These are phyloP conservation scores for Hyaloscypha finlandica DNA, from an alignment of 495 filamentous ascomycete species.

Conservation along the genomic window DNA sequence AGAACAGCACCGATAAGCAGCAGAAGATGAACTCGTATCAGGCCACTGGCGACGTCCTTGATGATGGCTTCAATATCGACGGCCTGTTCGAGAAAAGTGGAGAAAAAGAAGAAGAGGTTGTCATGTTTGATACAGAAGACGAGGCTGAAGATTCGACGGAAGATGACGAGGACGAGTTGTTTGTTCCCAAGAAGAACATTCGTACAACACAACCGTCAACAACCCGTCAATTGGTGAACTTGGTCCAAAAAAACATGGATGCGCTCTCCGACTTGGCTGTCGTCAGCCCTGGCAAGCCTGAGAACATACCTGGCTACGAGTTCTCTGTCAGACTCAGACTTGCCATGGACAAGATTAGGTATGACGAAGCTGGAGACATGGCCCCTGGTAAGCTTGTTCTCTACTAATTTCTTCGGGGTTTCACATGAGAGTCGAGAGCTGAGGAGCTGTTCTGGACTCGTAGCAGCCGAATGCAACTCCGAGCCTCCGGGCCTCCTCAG, in stretches of 20 bases:
- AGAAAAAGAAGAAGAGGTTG: not conserved
- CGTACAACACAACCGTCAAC: not conserved
- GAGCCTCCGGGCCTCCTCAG: not conserved
- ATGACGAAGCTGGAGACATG: not conserved
- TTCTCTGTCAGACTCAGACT: not conserved
- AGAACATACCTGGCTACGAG: not conserved
- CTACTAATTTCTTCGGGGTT: no score
- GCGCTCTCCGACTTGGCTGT: not conserved
- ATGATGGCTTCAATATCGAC: not conserved
- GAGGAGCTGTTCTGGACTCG: not conserved
- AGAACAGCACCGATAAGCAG: not conserved
- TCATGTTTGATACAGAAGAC: not conserved
- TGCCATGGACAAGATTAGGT: not conserved
- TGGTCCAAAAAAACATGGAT: not conserved
- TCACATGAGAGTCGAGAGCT: no score
- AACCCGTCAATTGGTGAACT: not conserved
- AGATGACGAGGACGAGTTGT: not conserved
- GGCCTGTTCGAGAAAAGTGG: not conserved
- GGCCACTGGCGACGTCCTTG: not conserved
- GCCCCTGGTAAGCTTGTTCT: not conserved
- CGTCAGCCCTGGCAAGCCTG: not conserved
- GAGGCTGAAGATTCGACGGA: not conserved
- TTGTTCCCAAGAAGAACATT: not conserved
- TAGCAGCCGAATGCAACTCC: not conserved
- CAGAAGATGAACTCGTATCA: not conserved